Conservation (phyloP, 768 basidiomycete species). For the Panellus pusillus region DNA sequence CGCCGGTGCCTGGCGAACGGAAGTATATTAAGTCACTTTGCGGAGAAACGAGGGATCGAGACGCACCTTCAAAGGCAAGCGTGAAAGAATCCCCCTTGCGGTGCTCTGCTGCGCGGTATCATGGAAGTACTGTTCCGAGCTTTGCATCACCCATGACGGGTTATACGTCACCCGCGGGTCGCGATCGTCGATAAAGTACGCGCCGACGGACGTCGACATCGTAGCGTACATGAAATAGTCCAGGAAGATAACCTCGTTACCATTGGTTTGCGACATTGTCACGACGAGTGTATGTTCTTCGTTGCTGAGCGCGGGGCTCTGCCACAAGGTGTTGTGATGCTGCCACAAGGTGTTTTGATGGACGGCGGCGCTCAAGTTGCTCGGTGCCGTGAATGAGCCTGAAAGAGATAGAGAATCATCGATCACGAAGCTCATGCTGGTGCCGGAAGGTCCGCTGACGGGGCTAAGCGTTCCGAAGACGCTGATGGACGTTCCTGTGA, state of each 20-base stretch:
- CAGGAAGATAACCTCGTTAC: background rate
- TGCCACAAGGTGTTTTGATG: too few relatives aligned
- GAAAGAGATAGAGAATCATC: background rate
- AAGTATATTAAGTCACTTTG: background rate
- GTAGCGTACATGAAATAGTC: slow-evolving; percentile 15
- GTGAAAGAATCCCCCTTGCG: slow-evolving; percentile 1
- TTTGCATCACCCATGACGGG: background rate
- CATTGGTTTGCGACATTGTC: slow-evolving; percentile 2
- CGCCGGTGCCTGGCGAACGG: background rate
- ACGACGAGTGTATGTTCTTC: slow-evolving; percentile 9
- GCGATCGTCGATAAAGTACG: slow-evolving; percentile 12
- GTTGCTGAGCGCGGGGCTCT: background rate
- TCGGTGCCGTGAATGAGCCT: background rate
- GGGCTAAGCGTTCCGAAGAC: slow-evolving; percentile 2
- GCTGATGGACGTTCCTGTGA: slow-evolving; percentile 4
- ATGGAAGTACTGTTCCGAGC: slow-evolving; percentile 7
- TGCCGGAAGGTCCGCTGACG: background rate
- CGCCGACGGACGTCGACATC: background rate
- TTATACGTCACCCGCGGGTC: slow-evolving; percentile 5
- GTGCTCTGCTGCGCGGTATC: slow-evolving; percentile 6
- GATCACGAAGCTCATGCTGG: slow-evolving; percentile 1
- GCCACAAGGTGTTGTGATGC: slow-evolving; percentile 1
- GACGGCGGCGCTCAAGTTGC: background rate
- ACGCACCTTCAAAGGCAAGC: slow-evolving; percentile 5
- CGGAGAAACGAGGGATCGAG: background rate